Percentiles rank a stretch among this genome's conserved stretches.
phyloP scores from a whole-genome alignment of 495 filamentous ascomycete genomes.

The Ramalina peruviana region DNA sequence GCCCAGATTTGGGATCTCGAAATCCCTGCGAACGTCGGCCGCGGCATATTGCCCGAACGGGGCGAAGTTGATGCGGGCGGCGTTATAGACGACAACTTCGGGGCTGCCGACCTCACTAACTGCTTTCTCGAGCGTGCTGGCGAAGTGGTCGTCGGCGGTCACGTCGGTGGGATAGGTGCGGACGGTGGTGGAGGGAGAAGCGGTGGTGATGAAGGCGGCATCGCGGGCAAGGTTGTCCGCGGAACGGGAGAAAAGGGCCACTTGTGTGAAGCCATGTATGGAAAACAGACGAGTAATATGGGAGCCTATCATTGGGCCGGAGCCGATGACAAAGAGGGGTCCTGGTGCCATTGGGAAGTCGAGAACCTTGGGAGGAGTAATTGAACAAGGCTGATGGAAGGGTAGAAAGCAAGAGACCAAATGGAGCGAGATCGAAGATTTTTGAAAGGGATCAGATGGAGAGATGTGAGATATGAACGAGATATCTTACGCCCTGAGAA shows the following conservation, averaged over 20 bases:
- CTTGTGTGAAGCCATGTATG: slow-evolving; percentile 2
- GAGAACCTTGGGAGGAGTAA: background rate
- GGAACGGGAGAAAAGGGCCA: slow-evolving; percentile 11
- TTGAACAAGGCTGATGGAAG: background rate
- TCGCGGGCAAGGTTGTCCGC: background rate
- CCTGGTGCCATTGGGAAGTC: background rate
- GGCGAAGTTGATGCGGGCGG: slow-evolving; percentile 10
- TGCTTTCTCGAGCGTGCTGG: slow-evolving; percentile 6
- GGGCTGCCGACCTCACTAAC: slow-evolving; percentile 5
- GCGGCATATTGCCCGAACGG: slow-evolving; percentile 7
- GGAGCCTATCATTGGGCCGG: slow-evolving; percentile 6
- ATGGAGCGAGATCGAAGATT: background rate
- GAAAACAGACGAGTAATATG: slow-evolving; percentile 5
- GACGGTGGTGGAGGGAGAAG: slow-evolving; percentile 2
- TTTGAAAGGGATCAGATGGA: slow-evolving; percentile 14
- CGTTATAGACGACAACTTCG: slow-evolving; percentile 12
- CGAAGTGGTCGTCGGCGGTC: slow-evolving; percentile 3
- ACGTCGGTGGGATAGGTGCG: slow-evolving; percentile 9
- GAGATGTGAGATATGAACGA: no score
- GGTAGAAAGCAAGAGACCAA: background rate
- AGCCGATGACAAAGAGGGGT: slow-evolving; percentile 4
- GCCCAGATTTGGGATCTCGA: slow-evolving; percentile 12
- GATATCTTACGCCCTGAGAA: no score
- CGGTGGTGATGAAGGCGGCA: slow-evolving; percentile 5
- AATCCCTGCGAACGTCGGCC: slow-evolving; percentile 8